Percentiles rank a stretch among this genome's conserved stretches.
These are phyloP conservation scores for Tagetes erecta DNA, from an alignment of 129 eudicot genomes.

Conservation along the genomic window DNA sequence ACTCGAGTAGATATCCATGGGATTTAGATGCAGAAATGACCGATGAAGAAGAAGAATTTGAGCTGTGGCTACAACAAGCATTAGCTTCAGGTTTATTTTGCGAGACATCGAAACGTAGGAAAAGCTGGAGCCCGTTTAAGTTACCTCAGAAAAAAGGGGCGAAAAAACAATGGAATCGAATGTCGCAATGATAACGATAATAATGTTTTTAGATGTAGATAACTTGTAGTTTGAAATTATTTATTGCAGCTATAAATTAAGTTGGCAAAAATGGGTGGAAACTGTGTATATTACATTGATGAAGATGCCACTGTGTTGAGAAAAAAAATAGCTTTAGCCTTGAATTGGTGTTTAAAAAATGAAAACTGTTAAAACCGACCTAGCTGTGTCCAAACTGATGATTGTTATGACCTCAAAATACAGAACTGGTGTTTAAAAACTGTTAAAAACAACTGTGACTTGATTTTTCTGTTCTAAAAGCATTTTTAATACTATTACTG, in stretches of 20 bases:
- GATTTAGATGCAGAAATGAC: slow-evolving; percentile 86
- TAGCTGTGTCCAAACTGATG: no score
- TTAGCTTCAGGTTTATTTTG: slow-evolving; percentile 90
- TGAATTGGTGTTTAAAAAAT: no score
- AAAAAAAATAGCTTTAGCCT: not conserved
- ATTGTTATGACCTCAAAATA: no score
- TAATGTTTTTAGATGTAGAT: slow-evolving; percentile 13
- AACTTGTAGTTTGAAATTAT: not conserved
- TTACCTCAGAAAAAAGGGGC: slow-evolving; percentile 58
- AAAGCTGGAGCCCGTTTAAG: slow-evolving; percentile 95
- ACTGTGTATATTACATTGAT: slow-evolving; percentile 6
- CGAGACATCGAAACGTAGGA: slow-evolving; percentile 80
- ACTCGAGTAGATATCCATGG: slow-evolving; percentile 78
- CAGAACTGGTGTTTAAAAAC: no score
- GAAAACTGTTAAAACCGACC: no score
- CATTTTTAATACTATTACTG: no score
- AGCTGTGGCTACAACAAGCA: slow-evolving; percentile 92
- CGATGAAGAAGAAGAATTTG: slow-evolving; percentile 93
- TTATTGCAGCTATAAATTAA: slow-evolving; percentile 12
- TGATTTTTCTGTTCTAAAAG: no score
- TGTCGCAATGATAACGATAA: slow-evolving; percentile 8
- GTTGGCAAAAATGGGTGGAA: slow-evolving; percentile 8
- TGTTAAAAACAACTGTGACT: no score
- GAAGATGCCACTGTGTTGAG: not conserved
- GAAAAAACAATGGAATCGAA: slow-evolving; percentile 64